Conservation (phyloP, 148 eudicot species). For the Pharnaceum exiguum region DNA sequence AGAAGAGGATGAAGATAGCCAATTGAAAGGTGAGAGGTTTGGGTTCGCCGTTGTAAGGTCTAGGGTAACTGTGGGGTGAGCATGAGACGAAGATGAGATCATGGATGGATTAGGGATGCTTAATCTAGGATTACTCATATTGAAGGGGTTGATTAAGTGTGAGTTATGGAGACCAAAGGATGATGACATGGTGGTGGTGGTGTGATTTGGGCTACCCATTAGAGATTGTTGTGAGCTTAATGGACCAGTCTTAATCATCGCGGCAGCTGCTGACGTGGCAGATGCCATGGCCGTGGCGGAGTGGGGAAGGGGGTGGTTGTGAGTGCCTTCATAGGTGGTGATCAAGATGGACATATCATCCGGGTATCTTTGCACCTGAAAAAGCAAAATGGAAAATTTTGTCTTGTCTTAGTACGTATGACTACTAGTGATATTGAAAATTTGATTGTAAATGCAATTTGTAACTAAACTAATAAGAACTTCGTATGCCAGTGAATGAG, state of each 20-base stretch:
- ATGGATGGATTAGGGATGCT: slow-evolving; percentile 31
- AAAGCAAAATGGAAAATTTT: no score
- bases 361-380: slow-evolving; percentile 58
- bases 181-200: slow-evolving; percentile 17
- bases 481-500: not conserved
- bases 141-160: slow-evolving; percentile 17
- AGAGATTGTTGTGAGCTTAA: slow-evolving; percentile 28
- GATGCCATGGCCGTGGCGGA: slow-evolving; percentile 63
- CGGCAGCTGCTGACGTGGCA: slow-evolving; percentile 51
- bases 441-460: no score
- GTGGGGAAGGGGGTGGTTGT: slow-evolving; percentile 61
- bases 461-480: no score
- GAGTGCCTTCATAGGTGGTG: slow-evolving; percentile 73
- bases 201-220: not conserved
- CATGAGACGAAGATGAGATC: slow-evolving; percentile 32
- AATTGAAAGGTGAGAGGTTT: slow-evolving; percentile 15
- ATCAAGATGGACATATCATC: slow-evolving; percentile 50
- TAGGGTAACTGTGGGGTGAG: slow-evolving; percentile 59
- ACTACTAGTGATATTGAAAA: no score
- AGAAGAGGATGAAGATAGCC: slow-evolving; percentile 19
- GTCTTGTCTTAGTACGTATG: no score
- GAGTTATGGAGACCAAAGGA: slow-evolving; percentile 27
- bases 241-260: slow-evolving; percentile 45
- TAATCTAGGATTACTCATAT: slow-evolving; percentile 10
- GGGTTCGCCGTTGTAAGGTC: slow-evolving; percentile 46